phyloP scores from a whole-genome alignment of 257 asterid genomes.

The Nicotiana benthamiana region DNA sequence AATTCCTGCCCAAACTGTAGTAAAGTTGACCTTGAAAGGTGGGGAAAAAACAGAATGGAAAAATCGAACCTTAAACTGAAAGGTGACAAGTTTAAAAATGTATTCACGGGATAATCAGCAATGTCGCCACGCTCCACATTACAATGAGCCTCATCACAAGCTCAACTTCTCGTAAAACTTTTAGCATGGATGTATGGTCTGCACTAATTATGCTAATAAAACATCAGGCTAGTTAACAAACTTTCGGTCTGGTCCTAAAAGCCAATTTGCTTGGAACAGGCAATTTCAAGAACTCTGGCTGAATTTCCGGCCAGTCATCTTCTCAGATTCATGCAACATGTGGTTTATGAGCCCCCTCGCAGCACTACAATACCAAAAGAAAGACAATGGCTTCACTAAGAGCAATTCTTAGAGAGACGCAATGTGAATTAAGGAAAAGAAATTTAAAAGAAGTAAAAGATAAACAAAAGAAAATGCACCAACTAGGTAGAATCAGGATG shows the following conservation, averaged over 20 bases:
- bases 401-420: neutral
- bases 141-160: neutral
- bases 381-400: neutral
- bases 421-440: too few relatives aligned
- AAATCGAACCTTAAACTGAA: neutral
- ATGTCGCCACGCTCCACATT: neutral
- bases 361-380: slow-evolving; percentile 47
- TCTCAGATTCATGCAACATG: slow-evolving; percentile 78
- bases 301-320: slow-evolving; percentile 60
- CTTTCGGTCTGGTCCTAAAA: neutral
- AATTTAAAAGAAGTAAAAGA: neutral
- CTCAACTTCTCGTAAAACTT: neutral
- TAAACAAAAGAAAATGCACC: neutral
- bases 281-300: slow-evolving; percentile 32
- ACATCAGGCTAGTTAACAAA: neutral
- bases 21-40: neutral
- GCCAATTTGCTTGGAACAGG: neutral
- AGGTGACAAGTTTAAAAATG: neutral
- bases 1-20: too few relatives aligned
- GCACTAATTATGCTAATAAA: neutral
- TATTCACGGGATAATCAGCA: neutral
- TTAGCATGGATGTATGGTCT: neutral
- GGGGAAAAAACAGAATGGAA: neutral
- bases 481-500: neutral
- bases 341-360: slow-evolving; percentile 93